Evolutionary conservation across 768 basidiomycete genomes (phyloP).

Genomic region (Boletus reticulatus): DNA sequence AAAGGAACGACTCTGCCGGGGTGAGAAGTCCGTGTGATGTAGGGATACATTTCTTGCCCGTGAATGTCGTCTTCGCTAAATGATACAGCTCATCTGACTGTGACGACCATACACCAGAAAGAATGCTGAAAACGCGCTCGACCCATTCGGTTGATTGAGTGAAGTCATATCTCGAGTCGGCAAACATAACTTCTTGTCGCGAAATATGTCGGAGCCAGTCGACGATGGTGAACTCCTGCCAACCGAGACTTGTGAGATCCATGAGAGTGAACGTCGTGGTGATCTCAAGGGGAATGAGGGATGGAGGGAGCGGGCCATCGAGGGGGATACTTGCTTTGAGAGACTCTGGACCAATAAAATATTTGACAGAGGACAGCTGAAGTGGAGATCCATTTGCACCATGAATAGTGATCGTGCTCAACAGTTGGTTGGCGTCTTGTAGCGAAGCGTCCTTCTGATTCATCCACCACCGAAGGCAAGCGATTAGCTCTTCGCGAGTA

Average conservation of each 20-base stretch:
- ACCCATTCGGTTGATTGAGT: constrained; percentile 66
- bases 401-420: constrained; percentile 64
- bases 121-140: constrained; percentile 62
- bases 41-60: constrained; percentile 38
- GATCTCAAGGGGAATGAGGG: constrained; percentile 42
- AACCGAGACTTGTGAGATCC: constrained; percentile 60
- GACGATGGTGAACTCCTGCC: constrained; percentile 67
- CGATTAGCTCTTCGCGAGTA: constrained; percentile 62
- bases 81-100: constrained; percentile 35
- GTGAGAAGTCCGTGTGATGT: constrained; percentile 56
- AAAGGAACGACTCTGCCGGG: constrained; percentile 74
- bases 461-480: constrained; percentile 73
- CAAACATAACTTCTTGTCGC: constrained; percentile 37
- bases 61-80: constrained; percentile 35
- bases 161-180: constrained; percentile 54
- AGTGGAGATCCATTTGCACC: constrained; percentile 51
- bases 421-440: constrained; percentile 40
- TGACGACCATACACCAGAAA: constrained; percentile 70
- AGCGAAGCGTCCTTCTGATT: background rate
- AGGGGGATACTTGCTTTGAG: constrained; percentile 54
- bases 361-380: constrained; percentile 45
- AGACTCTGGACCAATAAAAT: constrained; percentile 61
- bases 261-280: constrained; percentile 54
- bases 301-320: constrained; percentile 74
- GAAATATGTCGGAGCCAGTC: constrained; percentile 75